phyloP scores from a whole-genome alignment of 2,329 filamentous ascomycete species.

The Cyclaneusma minus region DNA sequence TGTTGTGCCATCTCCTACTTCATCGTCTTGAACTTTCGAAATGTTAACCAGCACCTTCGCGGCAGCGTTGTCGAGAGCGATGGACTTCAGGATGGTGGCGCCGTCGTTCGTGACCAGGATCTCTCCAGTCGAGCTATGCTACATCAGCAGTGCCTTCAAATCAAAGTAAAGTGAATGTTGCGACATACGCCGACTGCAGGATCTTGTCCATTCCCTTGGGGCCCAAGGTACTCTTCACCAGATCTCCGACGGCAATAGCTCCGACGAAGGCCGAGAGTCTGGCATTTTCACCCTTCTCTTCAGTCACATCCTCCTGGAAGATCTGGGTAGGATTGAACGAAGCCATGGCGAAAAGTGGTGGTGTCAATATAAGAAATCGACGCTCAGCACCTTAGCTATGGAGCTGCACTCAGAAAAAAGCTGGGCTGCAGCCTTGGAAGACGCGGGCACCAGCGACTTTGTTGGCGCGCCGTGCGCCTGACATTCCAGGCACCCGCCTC shows the following conservation, averaged over 20 bases:
- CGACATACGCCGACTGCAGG: slow-evolving; percentile 74
- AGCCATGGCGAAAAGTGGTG: too few relatives aligned
- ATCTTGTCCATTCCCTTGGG: slow-evolving; percentile 99
- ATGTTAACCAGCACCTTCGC: slow-evolving; percentile 98
- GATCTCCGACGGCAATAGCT: slow-evolving; percentile 90
- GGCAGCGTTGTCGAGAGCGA: slow-evolving; percentile 94
- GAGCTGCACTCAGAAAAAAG: too few relatives aligned
- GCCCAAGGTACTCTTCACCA: slow-evolving; percentile 93
- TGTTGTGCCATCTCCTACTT: slow-evolving; percentile 94
- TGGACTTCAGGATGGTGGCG: slow-evolving; percentile 94
- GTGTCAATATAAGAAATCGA: too few relatives aligned
- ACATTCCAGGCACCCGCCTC: too few relatives aligned
- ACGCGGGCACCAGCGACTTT: too few relatives aligned
- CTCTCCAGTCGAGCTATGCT: slow-evolving; percentile 69
- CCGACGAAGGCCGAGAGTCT: slow-evolving; percentile 96
- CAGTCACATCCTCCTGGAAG: slow-evolving; percentile 90
- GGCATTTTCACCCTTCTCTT: slow-evolving; percentile 98
- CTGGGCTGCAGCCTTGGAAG: too few relatives aligned
- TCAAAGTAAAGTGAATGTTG: slow-evolving; percentile 3
- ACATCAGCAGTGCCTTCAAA: slow-evolving; percentile 15
- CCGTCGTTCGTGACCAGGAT: slow-evolving; percentile 99
- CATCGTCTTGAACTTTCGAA: slow-evolving; percentile 97
- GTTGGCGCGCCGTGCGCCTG: too few relatives aligned
- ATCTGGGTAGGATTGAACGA: slow-evolving; percentile 89
- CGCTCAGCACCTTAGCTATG: too few relatives aligned